These are phyloP conservation scores for Fusarium sp. DNA, from an alignment of 2,329 filamentous ascomycete species.

Conservation along the genomic window DNA sequence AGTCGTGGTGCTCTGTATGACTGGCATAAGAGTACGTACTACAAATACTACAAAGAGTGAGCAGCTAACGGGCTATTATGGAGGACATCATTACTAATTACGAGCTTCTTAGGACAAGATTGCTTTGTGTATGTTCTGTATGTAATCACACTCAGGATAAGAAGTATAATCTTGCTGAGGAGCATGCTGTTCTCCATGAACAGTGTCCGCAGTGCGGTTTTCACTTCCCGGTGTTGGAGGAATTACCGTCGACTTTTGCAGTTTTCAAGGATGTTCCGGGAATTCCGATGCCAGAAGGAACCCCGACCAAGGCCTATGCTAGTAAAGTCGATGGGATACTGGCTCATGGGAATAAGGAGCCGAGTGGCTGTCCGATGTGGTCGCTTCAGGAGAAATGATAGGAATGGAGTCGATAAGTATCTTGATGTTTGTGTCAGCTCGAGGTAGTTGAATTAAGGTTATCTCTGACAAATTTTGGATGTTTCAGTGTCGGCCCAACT, in stretches of 20 bases:
- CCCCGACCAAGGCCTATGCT: not conserved
- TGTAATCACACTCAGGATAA: constrained; percentile 26
- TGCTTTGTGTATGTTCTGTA: constrained; percentile 23
- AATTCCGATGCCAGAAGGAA: not conserved
- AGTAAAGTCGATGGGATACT: not conserved
- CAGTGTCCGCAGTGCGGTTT: constrained; percentile 27
- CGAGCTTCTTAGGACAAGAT: constrained; percentile 20
- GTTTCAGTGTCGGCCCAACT: not conserved
- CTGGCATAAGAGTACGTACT: constrained; percentile 31
- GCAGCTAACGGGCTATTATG: constrained; percentile 30
- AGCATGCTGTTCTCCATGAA: constrained; percentile 26
- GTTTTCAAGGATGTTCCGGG: constrained; percentile 18
- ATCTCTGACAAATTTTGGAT: not conserved
- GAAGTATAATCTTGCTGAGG: constrained; percentile 30
- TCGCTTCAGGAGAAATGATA: not conserved
- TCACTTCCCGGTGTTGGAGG: constrained; percentile 29
- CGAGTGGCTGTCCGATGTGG: not conserved
- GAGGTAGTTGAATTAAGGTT: constrained; percentile 22
- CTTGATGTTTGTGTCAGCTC: not conserved
- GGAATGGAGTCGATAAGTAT: not conserved
- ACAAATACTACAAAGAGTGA: constrained; percentile 29
- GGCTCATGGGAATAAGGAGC: not conserved
- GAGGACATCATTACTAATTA: constrained; percentile 35
- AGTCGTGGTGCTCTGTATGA: constrained; percentile 20
- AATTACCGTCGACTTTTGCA: constrained; percentile 22